These are phyloP conservation scores for Lolium rigidum DNA, from an alignment of 176 grass and related monocot species.

Conservation along the genomic window DNA sequence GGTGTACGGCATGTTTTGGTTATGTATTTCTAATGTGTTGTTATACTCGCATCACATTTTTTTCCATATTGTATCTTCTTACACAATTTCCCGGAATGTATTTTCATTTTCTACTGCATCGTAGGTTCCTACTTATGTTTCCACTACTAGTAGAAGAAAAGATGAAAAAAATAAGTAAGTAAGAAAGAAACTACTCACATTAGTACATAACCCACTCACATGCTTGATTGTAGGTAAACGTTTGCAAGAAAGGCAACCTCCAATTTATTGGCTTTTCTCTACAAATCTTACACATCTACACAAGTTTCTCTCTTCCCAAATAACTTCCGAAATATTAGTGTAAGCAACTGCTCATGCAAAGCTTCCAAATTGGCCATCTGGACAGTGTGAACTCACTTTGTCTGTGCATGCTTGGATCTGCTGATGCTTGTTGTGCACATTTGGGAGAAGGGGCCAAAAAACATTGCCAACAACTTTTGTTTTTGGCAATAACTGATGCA, in stretches of 20 bases:
- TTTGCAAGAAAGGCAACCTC: neutral
- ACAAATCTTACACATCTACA: neutral
- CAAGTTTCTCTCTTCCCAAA: slow-evolving; percentile 4
- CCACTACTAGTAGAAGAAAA: neutral
- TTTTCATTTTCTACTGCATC: neutral
- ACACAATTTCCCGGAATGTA: neutral
- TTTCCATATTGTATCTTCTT: too few species aligned
- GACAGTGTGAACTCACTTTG: slow-evolving; percentile 19
- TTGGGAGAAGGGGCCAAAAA: slow-evolving; percentile 23
- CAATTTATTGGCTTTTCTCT: neutral
- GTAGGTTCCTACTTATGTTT: neutral
- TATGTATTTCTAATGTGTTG: too few species aligned
- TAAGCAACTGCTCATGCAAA: slow-evolving; percentile 11
- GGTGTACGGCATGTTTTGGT: neutral
- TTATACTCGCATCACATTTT: too few species aligned
- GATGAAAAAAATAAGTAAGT: neutral
- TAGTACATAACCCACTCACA: neutral
- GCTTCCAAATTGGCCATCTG: slow-evolving; percentile 24
- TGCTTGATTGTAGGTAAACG: neutral
- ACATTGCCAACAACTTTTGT: neutral
- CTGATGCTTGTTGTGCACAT: slow-evolving; percentile 11
- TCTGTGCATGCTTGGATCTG: slow-evolving; percentile 45
- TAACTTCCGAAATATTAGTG: slow-evolving; percentile 26
- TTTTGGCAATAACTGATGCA: slow-evolving; percentile 28
- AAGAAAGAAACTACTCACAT: neutral